Evolutionary conservation across 257 asterid species (phyloP).

Genomic region (Gardenia jasminoides): DNA sequence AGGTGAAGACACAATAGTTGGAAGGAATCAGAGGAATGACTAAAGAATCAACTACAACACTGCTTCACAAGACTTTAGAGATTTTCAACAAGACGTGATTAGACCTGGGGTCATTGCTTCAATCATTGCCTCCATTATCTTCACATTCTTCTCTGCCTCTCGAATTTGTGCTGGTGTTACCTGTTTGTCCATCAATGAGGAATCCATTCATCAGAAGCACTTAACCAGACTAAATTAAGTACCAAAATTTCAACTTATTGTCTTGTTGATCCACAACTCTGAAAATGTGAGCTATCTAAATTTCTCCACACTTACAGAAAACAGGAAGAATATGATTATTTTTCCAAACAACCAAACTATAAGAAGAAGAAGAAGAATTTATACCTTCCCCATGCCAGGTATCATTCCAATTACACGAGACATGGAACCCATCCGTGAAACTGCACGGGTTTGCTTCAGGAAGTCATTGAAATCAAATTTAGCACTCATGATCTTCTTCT

Average conservation of each 20-base stretch:
- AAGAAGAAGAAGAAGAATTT: slow-evolving; percentile 10
- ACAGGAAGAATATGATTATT: not conserved
- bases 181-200: slow-evolving; percentile 41
- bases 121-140: slow-evolving; percentile 91
- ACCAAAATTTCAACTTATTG: not conserved
- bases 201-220: not conserved
- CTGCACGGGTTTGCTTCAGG: slow-evolving; percentile 94
- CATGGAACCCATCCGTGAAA: slow-evolving; percentile 96
- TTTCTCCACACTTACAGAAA: slow-evolving; percentile 2
- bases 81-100: not conserved
- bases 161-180: slow-evolving; percentile 99
- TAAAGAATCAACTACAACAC: not conserved
- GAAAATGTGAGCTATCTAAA: slow-evolving; percentile 4
- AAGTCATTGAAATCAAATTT: slow-evolving; percentile 95
- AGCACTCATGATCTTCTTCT: slow-evolving; percentile 95
- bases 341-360: slow-evolving; percentile 1
- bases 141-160: slow-evolving; percentile 83
- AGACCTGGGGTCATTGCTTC: slow-evolving; percentile 95
- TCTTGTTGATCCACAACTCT: not conserved
- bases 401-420: slow-evolving; percentile 97
- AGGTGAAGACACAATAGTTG: not conserved
- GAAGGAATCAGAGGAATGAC: not conserved
- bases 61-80: not conserved
- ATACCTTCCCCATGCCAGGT: slow-evolving; percentile 98
- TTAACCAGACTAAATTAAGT: not conserved